Evolutionary conservation across 1,284 basidiomycete species (phyloP).

Genomic region (Fomitopsis palustris): DNA sequence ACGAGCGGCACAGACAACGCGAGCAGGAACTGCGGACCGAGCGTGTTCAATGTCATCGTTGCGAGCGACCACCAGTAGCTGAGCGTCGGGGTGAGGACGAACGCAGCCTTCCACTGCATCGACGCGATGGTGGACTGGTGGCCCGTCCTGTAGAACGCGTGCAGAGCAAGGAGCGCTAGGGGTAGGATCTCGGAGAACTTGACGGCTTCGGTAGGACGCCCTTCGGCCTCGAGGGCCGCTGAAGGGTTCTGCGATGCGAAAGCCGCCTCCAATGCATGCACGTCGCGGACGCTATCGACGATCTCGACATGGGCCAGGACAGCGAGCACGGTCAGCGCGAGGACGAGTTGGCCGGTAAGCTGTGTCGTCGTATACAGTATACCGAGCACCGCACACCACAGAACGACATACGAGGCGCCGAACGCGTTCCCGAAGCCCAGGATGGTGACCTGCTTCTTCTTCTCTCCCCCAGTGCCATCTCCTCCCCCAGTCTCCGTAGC

Average conservation of each 20-base stretch:
- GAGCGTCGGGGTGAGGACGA: conserved; percentile 68
- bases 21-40: conserved; percentile 69
- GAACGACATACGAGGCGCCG: conserved; percentile 84
- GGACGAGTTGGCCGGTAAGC: conserved; percentile 78
- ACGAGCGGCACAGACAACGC: conserved; percentile 69
- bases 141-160: conserved; percentile 85
- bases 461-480: conserved; percentile 11
- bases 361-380: conserved; percentile 70
- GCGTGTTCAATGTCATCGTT: conserved; percentile 80
- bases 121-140: conserved; percentile 89
- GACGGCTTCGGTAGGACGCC: conserved; percentile 34
- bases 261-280: conserved; percentile 49
- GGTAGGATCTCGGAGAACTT: conserved; percentile 69
- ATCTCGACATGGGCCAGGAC: conserved; percentile 75
- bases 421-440: conserved; percentile 90
- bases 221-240: conserved; percentile 32
- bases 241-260: conserved; percentile 46
- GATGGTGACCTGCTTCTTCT: conserved; percentile 56
- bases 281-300: conserved; percentile 77
- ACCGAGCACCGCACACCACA: conserved; percentile 67
- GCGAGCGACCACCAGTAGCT: conserved; percentile 75
- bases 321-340: conserved; percentile 62
- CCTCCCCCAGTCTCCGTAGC: conserved; percentile 15
- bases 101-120: conserved; percentile 96
- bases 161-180: conserved; percentile 71